Evolutionary conservation across 1,139 yeast genomes (phyloP).

Genomic region (Magnusiomyces sp.): DNA sequence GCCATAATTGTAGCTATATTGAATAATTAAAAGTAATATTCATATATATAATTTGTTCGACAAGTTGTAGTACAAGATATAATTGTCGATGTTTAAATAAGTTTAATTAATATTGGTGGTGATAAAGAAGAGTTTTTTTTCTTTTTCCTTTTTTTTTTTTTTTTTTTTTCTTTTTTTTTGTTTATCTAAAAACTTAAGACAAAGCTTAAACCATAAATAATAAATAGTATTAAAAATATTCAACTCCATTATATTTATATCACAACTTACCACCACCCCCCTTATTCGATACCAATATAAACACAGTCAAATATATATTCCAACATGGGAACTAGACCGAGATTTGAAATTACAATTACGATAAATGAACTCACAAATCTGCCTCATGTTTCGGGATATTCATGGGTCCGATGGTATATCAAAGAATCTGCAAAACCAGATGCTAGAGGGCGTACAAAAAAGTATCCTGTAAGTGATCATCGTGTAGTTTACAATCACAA

Average conservation of each 20-base stretch:
- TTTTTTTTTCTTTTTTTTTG: neutral
- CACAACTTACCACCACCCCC: neutral
- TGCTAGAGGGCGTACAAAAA: conserved; percentile 39
- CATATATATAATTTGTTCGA: too few relatives aligned
- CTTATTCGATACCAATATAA: neutral
- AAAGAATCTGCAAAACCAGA: conserved; percentile 38
- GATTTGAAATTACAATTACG: conserved; percentile 50
- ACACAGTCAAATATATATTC: neutral
- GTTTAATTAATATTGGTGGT: neutral
- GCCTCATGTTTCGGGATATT: conserved; percentile 68
- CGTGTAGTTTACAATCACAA: conserved; percentile 43
- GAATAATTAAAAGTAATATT: too few relatives aligned
- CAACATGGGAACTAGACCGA: conserved; percentile 29
- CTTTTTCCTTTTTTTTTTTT: neutral
- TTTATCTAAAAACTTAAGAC: neutral
- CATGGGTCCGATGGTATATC: conserved; percentile 55
- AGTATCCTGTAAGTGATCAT: conserved; percentile 41
- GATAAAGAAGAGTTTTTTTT: neutral
- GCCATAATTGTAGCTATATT: too few relatives aligned
- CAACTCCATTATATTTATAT: neutral
- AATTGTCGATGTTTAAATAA: neutral
- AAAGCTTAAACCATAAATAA: neutral
- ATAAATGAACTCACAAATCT: conserved; percentile 69
- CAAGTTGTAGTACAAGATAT: too few relatives aligned
- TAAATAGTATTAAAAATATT: neutral